These are phyloP conservation scores for Pseudocercospora fijiensis DNA, from an alignment of 2,329 filamentous ascomycete genomes.

Conservation along the genomic window DNA sequence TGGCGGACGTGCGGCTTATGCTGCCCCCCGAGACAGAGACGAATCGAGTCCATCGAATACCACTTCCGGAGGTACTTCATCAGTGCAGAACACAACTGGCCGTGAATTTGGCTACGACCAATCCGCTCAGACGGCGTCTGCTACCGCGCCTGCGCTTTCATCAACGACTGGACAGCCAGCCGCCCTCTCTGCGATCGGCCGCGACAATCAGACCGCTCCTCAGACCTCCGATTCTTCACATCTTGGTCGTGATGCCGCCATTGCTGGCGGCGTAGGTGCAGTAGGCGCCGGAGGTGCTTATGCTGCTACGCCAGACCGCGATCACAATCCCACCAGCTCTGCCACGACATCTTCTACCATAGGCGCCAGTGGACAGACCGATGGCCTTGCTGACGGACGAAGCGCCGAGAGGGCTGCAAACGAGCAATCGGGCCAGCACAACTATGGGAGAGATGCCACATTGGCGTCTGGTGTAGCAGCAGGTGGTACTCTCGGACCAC, in stretches of 20 bases:
- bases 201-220: background rate
- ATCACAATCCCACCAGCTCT: constrained; percentile 1
- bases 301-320: constrained; percentile 10
- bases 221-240: constrained; percentile 22
- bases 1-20: constrained; percentile 17
- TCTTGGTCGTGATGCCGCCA: constrained; percentile 37
- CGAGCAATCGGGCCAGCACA: constrained; percentile 16
- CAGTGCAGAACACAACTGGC: background rate
- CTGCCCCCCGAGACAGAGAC: constrained; percentile 8
- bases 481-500: constrained; percentile 1
- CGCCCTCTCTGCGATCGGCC: background rate
- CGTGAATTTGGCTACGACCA: constrained; percentile 1
- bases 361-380: constrained; percentile 8
- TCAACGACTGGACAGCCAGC: background rate
- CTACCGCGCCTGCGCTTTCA: background rate
- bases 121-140: constrained; percentile 3
- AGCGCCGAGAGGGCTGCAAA: constrained; percentile 14
- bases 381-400: constrained; percentile 16
- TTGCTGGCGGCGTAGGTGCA: constrained; percentile 36
- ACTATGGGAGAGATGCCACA: constrained; percentile 12
- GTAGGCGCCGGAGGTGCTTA: constrained; percentile 30
- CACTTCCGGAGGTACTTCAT: constrained; percentile 1
- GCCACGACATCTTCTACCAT: constrained; percentile 1
- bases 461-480: background rate
- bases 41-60: background rate